Percentiles rank a stretch among this genome's conserved stretches.
phyloP scores from a whole-genome alignment of 2,329 filamentous ascomycete genomes.

The Colletotrichum sp. region DNA sequence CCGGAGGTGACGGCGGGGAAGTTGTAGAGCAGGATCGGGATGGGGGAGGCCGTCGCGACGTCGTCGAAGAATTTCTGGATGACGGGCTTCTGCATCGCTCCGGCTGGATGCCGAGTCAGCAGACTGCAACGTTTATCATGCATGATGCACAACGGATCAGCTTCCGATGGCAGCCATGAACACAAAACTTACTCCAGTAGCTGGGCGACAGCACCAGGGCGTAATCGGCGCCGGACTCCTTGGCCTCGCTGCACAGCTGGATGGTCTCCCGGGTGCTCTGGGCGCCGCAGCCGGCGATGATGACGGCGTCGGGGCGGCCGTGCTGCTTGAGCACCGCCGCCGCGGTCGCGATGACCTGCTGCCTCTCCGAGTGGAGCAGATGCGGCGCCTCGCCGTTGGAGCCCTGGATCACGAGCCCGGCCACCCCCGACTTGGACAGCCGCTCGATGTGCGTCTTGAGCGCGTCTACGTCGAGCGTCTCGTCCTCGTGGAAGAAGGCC shows the following conservation, averaged over 20 bases:
- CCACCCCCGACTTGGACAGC: slow-evolving; percentile 46
- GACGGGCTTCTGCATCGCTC: slow-evolving; percentile 60
- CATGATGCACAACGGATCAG: slow-evolving; percentile 52
- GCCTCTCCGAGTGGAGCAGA: slow-evolving; percentile 61
- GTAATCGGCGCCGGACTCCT: slow-evolving; percentile 65
- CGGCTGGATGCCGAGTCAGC: slow-evolving; percentile 35
- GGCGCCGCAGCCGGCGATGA: slow-evolving; percentile 68
- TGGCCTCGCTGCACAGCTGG: slow-evolving; percentile 62
- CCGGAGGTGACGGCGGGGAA: slow-evolving; percentile 73
- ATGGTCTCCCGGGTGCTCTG: slow-evolving; percentile 69
- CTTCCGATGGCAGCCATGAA: slow-evolving; percentile 40
- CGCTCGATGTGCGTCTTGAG: slow-evolving; percentile 45
- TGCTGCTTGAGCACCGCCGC: slow-evolving; percentile 48
- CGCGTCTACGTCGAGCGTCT: slow-evolving; percentile 42
- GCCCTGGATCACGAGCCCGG: slow-evolving; percentile 50
- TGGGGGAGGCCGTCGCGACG: slow-evolving; percentile 51
- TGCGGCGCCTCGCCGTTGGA: slow-evolving; percentile 53
- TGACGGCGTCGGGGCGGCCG: slow-evolving; percentile 51
- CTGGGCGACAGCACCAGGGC: slow-evolving; percentile 65
- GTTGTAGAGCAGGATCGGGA: slow-evolving; percentile 70
- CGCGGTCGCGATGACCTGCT: slow-evolving; percentile 58
- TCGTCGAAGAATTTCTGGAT: slow-evolving; percentile 65
- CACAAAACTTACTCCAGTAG: slow-evolving; percentile 62
- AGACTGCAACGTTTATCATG: slow-evolving; percentile 43
- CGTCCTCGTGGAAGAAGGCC: slow-evolving; percentile 40